Evolutionary conservation across 768 basidiomycete genomes (phyloP).

Genomic region (Leccinum fibrillosum): DNA sequence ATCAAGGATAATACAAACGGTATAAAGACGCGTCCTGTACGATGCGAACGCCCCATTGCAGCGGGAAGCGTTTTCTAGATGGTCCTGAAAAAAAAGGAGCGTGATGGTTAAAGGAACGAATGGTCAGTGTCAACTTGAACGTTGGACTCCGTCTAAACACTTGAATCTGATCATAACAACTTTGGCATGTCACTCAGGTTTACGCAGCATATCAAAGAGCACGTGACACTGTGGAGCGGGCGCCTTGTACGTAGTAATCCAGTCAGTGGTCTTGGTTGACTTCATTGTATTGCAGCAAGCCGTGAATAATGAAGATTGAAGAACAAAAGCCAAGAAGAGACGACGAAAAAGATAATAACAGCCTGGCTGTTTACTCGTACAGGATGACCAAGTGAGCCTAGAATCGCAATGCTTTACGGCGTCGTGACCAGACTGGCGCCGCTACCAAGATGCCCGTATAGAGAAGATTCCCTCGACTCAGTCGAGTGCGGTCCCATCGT

Average conservation of each 20-base stretch:
- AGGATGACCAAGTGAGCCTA: conserved; percentile 5
- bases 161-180: not conserved
- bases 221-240: conserved; percentile 8
- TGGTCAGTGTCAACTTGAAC: not conserved
- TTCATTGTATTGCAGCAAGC: not conserved
- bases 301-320: not conserved
- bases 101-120: not conserved
- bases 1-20: conserved; percentile 2
- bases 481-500: conserved; percentile 22
- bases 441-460: conserved; percentile 25
- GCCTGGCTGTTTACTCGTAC: conserved; percentile 15
- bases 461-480: conserved; percentile 23
- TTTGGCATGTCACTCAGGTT: conserved; percentile 1
- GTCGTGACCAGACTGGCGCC: conserved; percentile 25
- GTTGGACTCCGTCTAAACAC: not conserved
- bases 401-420: conserved; percentile 19
- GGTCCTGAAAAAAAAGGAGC: not conserved
- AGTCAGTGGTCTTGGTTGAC: not conserved
- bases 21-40: conserved; percentile 5
- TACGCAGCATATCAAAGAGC: not conserved
- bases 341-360: conserved; percentile 1
- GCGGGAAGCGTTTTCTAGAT: not conserved
- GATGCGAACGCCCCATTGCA: conserved; percentile 10
- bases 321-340: not conserved
- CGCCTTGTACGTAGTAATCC: not conserved